Conservation (phyloP, 805 yeast species). For the Ogataea haglerorum region DNA sequence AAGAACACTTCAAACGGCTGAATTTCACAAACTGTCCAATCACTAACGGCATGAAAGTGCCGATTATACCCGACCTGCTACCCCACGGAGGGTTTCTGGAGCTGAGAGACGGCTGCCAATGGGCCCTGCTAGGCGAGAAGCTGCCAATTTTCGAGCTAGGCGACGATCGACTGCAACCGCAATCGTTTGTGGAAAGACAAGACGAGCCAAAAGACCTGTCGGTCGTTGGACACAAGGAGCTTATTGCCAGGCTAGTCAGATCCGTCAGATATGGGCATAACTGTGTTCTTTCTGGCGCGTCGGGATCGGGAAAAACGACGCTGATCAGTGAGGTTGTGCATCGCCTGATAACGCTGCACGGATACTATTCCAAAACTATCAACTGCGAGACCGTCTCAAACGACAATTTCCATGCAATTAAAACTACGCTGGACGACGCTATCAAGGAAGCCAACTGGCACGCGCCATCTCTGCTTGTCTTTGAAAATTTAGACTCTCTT, state of each 20-base stretch:
- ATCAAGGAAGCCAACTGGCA: slow-evolving; percentile 55
- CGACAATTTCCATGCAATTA: slow-evolving; percentile 49
- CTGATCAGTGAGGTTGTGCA: slow-evolving; percentile 42
- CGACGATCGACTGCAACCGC: slow-evolving; percentile 43
- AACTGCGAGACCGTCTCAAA: slow-evolving; percentile 54
- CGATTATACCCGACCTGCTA: slow-evolving; percentile 42
- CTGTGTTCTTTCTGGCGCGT: slow-evolving; percentile 61
- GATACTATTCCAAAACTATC: slow-evolving; percentile 47
- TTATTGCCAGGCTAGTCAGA: slow-evolving; percentile 38
- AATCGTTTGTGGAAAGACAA: slow-evolving; percentile 35
- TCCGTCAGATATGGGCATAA: slow-evolving; percentile 45
- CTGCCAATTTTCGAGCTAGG: slow-evolving; percentile 44
- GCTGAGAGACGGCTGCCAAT: slow-evolving; percentile 37
- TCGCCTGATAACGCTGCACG: slow-evolving; percentile 35
- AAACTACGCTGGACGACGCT: slow-evolving; percentile 46
- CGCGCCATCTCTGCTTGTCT: slow-evolving; percentile 66
- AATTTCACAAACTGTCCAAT: slow-evolving; percentile 31
- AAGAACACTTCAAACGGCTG: slow-evolving; percentile 12
- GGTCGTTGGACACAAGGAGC: slow-evolving; percentile 57
- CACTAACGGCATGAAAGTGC: slow-evolving; percentile 52
- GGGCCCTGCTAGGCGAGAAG: slow-evolving; percentile 24
- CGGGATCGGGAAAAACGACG: slow-evolving; percentile 81
- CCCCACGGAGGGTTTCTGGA: slow-evolving; percentile 61
- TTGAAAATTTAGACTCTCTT: slow-evolving; percentile 76
- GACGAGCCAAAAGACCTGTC: neutral